A percentile compares a stretch with the other conserved stretches of the same genome.
phyloP scores from a whole-genome alignment of 441 rosid species.

The Syzygium malaccense region DNA sequence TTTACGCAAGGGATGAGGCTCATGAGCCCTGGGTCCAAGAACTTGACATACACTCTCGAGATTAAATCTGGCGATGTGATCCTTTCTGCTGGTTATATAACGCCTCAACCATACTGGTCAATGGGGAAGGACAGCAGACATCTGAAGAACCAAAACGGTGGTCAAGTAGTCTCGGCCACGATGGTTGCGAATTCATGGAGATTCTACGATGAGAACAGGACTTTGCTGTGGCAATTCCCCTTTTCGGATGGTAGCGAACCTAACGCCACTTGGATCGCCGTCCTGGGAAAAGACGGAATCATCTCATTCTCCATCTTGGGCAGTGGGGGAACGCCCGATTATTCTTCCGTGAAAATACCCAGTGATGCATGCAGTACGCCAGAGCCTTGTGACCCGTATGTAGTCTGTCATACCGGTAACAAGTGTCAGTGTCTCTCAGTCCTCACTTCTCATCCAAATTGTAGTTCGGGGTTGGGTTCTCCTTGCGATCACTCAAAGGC shows the following conservation, averaged over 20 bases:
- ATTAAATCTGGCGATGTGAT: constrained; percentile 40
- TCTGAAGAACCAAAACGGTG: neutral
- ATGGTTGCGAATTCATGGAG: neutral
- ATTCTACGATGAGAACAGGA: constrained; percentile 2
- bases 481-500: constrained; percentile 33
- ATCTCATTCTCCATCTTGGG: neutral
- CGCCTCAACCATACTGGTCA: neutral
- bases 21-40: constrained; percentile 35
- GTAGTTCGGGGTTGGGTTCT: constrained; percentile 50
- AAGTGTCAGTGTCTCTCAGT: constrained; percentile 1
- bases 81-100: neutral
- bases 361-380: neutral
- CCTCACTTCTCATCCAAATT: constrained; percentile 8
- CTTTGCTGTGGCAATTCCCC: constrained; percentile 1
- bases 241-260: neutral
- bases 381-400: neutral
- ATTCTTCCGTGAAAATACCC: neutral
- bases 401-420: neutral
- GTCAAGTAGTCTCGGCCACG: neutral
- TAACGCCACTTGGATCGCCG: constrained; percentile 5
- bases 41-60: constrained; percentile 62
- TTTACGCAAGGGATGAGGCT: constrained; percentile 72
- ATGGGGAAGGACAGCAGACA: neutral
- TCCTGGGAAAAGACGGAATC: constrained; percentile 2
- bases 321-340: neutral